These are phyloP conservation scores for Raphanus raphanistrum DNA, from an alignment of 345 rosid genomes.

Conservation along the genomic window DNA sequence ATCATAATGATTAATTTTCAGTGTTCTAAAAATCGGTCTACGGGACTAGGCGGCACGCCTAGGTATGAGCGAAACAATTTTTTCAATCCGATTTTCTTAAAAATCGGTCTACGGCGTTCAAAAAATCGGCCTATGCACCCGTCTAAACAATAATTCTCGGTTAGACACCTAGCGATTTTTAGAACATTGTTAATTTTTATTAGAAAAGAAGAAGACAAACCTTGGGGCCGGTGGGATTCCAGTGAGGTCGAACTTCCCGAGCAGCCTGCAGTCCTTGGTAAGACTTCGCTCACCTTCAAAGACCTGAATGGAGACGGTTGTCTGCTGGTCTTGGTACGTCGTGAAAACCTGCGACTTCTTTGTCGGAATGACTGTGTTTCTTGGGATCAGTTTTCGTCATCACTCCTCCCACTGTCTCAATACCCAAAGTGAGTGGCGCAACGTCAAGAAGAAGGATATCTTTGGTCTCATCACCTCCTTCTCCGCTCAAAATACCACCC, in stretches of 20 bases:
- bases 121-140: too few species aligned
- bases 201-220: background rate
- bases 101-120: too few species aligned
- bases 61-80: too few species aligned
- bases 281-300: conserved; percentile 99
- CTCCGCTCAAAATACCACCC: conserved; percentile 97
- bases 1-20: background rate
- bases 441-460: conserved; percentile 96
- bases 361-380: conserved; percentile 97
- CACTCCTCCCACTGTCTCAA: conserved; percentile 97
- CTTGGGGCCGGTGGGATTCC: conserved; percentile 93
- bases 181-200: too few species aligned
- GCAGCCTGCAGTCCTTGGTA: conserved; percentile 85
- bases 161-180: too few species aligned
- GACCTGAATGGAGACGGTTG: conserved; percentile 96
- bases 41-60: too few species aligned
- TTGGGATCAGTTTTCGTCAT: conserved; percentile 99
- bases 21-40: too few species aligned
- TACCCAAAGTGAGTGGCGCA: conserved; percentile 93
- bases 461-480: conserved; percentile 99
- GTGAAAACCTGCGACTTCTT: conserved; percentile 98
- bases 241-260: conserved; percentile 79
- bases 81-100: too few species aligned
- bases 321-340: conserved; percentile 98
- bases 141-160: too few species aligned